phyloP scores from a whole-genome alignment of 2,329 filamentous ascomycete species.

The Talaromyces piceae region DNA sequence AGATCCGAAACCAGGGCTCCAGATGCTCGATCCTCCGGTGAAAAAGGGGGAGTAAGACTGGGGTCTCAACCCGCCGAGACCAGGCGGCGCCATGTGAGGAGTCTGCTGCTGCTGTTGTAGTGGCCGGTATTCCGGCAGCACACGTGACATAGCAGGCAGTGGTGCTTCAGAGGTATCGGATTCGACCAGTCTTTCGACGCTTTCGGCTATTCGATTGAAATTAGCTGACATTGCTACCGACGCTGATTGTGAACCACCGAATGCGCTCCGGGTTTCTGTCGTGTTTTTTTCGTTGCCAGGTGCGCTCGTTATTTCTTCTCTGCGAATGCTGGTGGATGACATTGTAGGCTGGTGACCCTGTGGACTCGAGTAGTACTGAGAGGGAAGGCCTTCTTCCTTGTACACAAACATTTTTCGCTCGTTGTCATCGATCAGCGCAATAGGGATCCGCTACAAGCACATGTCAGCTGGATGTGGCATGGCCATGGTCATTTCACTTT shows the following conservation, averaged over 20 bases:
- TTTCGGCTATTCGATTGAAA: constrained; percentile 34
- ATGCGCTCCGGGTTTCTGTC: constrained; percentile 25
- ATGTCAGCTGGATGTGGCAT: constrained; percentile 14
- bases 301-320: constrained; percentile 28
- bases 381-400: constrained; percentile 46
- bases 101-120: constrained; percentile 9
- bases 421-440: constrained; percentile 40
- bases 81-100: constrained; percentile 25
- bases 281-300: constrained; percentile 19
- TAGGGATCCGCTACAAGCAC: constrained; percentile 38
- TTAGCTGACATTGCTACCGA: constrained; percentile 37
- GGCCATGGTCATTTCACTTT: background rate
- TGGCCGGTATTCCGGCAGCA: constrained; percentile 22
- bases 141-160: constrained; percentile 18
- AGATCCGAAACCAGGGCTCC: constrained; percentile 24
- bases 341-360: constrained; percentile 34
- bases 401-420: constrained; percentile 44
- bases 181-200: constrained; percentile 32
- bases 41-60: constrained; percentile 27
- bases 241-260: constrained; percentile 41
- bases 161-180: constrained; percentile 33
- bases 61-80: constrained; percentile 23
- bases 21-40: constrained; percentile 37
- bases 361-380: constrained; percentile 43
- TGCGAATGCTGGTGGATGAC: constrained; percentile 34